Base-by-base conservation (phyloP, 2,329 filamentous ascomycete species). In the Dactylella cylindrospora region DNA sequence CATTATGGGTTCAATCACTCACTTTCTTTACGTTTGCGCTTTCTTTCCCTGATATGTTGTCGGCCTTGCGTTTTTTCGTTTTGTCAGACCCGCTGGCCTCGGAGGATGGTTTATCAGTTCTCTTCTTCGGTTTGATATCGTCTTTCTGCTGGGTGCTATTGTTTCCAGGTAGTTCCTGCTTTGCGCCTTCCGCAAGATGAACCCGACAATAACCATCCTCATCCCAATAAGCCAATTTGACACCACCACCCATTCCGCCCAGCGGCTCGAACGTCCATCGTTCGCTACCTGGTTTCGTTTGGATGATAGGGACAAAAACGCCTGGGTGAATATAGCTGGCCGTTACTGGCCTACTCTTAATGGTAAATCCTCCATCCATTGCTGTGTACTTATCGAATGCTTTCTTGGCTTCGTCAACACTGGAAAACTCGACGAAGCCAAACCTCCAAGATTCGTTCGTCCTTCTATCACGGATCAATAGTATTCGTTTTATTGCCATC, bases 371-470 rank as follows among this genome's bases (percentile, higher is more conserved):
- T 43, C 83, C 85, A 8, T 87, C 81, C 22, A 84, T 82, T 26
- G 83, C 84, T 31, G 82, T 81, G 67, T 85, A 85, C 66, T 88
- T 88, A 17, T 79, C 77, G 69, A 90, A 74, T 3, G 88, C 88
- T 17, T 83, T 84, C 71, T 84, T 79, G 1, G 88, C 86, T 71
- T 93, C 87, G 70, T 86, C 82, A 13, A 88, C 76, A 0, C 82
- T 85, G 68, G 82, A 84, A 70, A 90, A 94, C 71, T 94, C 88
- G 0, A 84, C 88, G 72, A 94, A 94, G 0, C 88, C 88, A 68
- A 88, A 94, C 66, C 84, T 81, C 78, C 86, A 87, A 45, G 84
- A 88, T 61, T 87, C 84, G 50, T 88, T 80, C 3, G 79, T 85
- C 61, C 77, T 78, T 36, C 83, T 79, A 70, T 91, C 86, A 51